Percentiles rank a stretch among this genome's conserved stretches.
Evolutionary conservation across 139 green algal genomes (phyloP).

Genomic region (Closterium sp.): DNA sequence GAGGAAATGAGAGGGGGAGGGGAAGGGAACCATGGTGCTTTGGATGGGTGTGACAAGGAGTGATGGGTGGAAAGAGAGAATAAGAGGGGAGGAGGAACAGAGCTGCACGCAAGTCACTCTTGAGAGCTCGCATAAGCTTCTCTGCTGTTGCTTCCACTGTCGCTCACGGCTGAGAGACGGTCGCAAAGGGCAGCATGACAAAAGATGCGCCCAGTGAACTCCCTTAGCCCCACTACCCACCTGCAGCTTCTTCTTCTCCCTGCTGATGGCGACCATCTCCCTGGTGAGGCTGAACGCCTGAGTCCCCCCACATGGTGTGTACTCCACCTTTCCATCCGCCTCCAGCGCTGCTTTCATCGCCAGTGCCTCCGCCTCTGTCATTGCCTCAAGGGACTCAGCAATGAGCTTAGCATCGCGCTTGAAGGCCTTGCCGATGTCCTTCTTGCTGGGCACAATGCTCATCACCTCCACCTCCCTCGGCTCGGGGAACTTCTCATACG

Average conservation of each 20-base stretch:
- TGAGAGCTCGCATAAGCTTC: too few relatives aligned
- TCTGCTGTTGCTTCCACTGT: too few relatives aligned
- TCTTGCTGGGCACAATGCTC: constrained; percentile 70
- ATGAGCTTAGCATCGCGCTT: constrained; percentile 84
- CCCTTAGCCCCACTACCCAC: neutral
- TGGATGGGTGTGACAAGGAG: too few relatives aligned
- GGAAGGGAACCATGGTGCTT: too few relatives aligned
- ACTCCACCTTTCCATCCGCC: constrained; percentile 36
- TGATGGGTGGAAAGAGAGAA: too few relatives aligned
- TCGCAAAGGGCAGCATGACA: too few relatives aligned
- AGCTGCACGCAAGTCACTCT: too few relatives aligned
- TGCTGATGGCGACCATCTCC: constrained; percentile 60
- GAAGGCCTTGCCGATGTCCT: constrained; percentile 82
- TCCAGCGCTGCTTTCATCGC: constrained; percentile 63
- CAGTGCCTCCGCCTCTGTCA: constrained; percentile 60
- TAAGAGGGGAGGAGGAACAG: too few relatives aligned
- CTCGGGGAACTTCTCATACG: constrained; percentile 42
- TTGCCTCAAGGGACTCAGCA: constrained; percentile 61
- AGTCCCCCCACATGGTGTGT: too few relatives aligned
- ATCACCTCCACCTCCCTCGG: constrained; percentile 32
- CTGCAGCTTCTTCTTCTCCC: constrained; percentile 62
- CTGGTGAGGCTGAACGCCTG: constrained; percentile 46
- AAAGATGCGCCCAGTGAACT: too few relatives aligned
- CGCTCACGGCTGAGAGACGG: too few relatives aligned
- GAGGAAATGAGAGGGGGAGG: too few relatives aligned